Base-by-base conservation (phyloP, 1,284 basidiomycete species). In the Leccinum solheimii region DNA sequence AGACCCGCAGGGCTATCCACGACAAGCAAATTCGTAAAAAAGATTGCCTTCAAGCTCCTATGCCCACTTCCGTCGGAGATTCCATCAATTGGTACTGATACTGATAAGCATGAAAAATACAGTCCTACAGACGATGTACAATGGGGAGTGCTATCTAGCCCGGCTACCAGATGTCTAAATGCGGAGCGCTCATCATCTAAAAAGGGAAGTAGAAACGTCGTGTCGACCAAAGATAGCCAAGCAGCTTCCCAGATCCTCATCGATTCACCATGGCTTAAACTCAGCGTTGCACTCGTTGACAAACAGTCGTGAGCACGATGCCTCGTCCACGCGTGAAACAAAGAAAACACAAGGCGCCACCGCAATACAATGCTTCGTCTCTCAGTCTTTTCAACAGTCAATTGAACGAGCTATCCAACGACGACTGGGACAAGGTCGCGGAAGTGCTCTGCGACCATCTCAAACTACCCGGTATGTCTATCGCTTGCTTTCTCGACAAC, bases 371-470 rank as follows among this genome's bases (percentile, higher is more conserved):
- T 36, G 13, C 34, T 36, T 36, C 34, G 13, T 36, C 34, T 14
- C 34, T 36, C 48, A 52, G 23, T 43, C 23, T 62, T 57, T 54
- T 60, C 51, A 34, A 30, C 13, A 38, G 13, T 52, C 36, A 19
- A 11, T 30, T 65, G 38, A 10, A 55, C 14, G 58, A 19, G 76
- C 80, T 10, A 8, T 59, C 59, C 27, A 57, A 57, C 13, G 76
- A 77, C 16, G 77, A 78, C 7, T 87, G 84, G 85, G 72, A 74
- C 51, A 64, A 68, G 3, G 71, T 82, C 13, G 80, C 82, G 2
- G 70, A 76, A 19, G 69, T 81, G 10, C 72, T 86, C 0, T 86
- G 84, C 65, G 71, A 75, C 0, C 68, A 76, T 60, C 82, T 86
- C 60, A 69, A 81, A 1, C 68, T 87, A 7, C 85, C 85, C 57